Conservation (phyloP, 129 eudicot genomes). For the Pittosporum tobira region DNA sequence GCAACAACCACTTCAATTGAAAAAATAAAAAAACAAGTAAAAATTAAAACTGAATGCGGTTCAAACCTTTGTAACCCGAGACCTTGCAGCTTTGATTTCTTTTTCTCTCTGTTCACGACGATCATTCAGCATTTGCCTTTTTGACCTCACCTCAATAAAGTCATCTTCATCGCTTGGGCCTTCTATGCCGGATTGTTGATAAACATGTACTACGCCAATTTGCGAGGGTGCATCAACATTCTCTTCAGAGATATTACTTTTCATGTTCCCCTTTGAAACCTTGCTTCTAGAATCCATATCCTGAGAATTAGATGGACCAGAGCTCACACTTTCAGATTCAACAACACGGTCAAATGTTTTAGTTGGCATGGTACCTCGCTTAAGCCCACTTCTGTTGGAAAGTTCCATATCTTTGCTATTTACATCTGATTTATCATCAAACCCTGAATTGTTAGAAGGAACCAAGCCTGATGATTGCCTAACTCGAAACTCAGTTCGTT, state of each 20-base stretch:
- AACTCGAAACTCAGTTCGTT: conserved; percentile 74
- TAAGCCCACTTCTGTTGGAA: conserved; percentile 45
- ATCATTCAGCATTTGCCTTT: conserved; percentile 90
- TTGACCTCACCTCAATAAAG: conserved; percentile 90
- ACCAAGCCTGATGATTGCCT: conserved; percentile 24
- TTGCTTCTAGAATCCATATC: conserved; percentile 32
- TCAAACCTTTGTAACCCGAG: conserved; percentile 49
- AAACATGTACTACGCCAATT: conserved; percentile 82
- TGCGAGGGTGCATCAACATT: conserved; percentile 91
- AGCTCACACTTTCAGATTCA: conserved; percentile 30
- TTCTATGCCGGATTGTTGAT: conserved; percentile 81
- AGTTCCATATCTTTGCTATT: conserved; percentile 26
- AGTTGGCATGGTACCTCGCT: conserved; percentile 31
- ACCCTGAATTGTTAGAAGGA: conserved; percentile 22
- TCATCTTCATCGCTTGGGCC: conserved; percentile 94
- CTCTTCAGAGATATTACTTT: conserved; percentile 58
- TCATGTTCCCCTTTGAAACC: conserved; percentile 41
- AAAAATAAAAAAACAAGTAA: neutral
- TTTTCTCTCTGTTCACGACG: conserved; percentile 91
- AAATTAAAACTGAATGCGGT: neutral
- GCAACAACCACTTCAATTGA: conserved; percentile 8
- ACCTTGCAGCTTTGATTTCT: conserved; percentile 77
- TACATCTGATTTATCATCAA: conserved; percentile 36
- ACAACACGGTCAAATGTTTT: conserved; percentile 29
- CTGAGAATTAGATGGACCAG: conserved; percentile 24